Evolutionary conservation across 306 rosid genomes (phyloP), one percentile per base, ranked within the genome.

Genomic region (Argentina anserina): DNA sequence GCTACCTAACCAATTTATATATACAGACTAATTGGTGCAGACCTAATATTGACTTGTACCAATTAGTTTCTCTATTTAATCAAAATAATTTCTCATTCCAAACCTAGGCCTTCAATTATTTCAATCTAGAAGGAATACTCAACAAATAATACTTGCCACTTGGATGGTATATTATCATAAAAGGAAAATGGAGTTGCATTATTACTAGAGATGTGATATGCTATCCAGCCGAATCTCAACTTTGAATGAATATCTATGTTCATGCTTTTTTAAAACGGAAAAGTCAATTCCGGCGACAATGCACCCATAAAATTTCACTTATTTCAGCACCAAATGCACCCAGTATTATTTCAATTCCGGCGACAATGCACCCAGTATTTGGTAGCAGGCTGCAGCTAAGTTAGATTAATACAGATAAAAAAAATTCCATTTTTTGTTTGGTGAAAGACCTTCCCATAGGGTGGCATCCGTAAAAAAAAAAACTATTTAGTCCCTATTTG

Each of bases 1-100:
- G 50, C 73, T 43, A 65, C 78, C 79, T 45, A 81, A 52, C 62
- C 39, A 43, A 21, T 26, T 15, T 47, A 10, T n/a, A 25, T 14
- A 42, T 17, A 43, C 7, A 18, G 29, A 40, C 33, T 62, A 25
- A 31, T 25, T 31, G 39, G 47, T 63, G 46, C 34, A 65, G 61
- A 63, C 82, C 80, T 65, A 78, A 74, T 61, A 40, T 69, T 63
- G 79, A 69, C 85, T 73, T 65, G 6, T 41, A 47, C 13, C 41
- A 39, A 49, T 39, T 41, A 45, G 23, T 65, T 66, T 71, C 29
- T 55, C 73, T 7, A 25, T 78, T 37, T 25, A 26, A 60, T 67
- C 29, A 21, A 1, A 25, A 4, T 6, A 7, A 11, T 14, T n/a
- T 67, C 29, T 12, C 0, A 56, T 31, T 33, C 46, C 69, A 72